A percentile compares a stretch with the other conserved stretches of the same genome.
Evolutionary conservation across 2,329 filamentous ascomycete species (phyloP).

Genomic region (Cercospora citrullina): DNA sequence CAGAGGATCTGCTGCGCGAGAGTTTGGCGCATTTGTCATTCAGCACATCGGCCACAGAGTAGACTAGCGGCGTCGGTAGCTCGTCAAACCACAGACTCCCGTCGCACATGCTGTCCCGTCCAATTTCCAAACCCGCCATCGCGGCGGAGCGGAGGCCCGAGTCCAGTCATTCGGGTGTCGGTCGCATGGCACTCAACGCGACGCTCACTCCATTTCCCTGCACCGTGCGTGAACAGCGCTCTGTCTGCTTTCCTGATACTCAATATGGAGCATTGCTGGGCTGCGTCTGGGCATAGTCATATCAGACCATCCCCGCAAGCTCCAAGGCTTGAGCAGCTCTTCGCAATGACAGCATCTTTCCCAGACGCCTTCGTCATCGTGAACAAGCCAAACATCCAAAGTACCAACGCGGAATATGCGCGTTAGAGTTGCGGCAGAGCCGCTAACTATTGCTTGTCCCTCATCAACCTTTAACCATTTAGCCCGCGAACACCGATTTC

Average conservation of each 20-base stretch:
- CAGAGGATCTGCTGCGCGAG: background rate
- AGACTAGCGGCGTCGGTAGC: background rate
- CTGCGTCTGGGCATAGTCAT: background rate
- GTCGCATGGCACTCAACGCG: background rate
- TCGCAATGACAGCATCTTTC: background rate
- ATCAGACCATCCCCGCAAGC: background rate
- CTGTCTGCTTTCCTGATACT: background rate
- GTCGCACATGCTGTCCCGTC: background rate
- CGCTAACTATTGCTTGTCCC: background rate
- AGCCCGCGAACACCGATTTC: background rate
- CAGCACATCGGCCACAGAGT: background rate
- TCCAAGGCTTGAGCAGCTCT: background rate
- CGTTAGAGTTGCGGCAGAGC: slow-evolving; percentile 1
- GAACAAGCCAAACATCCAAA: background rate
- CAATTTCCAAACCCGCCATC: background rate
- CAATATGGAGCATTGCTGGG: background rate
- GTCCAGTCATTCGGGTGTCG: background rate
- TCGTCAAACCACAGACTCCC: background rate
- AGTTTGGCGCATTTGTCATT: background rate
- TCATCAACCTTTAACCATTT: background rate
- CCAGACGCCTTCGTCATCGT: background rate
- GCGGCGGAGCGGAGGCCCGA: background rate
- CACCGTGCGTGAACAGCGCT: background rate
- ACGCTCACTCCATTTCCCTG: background rate
- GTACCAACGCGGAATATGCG: slow-evolving; percentile 1